phyloP scores from a whole-genome alignment of 192 early-diverging fungal species.

The Oehlia diaphana region DNA sequence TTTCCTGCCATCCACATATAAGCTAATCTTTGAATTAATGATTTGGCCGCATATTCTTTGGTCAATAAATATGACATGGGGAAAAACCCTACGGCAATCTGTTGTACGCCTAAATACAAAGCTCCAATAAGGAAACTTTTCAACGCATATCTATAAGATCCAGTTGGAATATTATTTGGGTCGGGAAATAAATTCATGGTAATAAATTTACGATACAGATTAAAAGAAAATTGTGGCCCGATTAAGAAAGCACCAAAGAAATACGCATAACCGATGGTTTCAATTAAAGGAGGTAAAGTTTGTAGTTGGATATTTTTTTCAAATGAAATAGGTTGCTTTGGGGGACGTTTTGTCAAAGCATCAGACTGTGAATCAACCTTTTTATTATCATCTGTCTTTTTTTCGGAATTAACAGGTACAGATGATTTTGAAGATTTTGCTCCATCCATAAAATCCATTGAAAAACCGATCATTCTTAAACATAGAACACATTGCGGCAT shows the following conservation, averaged over 20 bases:
- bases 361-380: not conserved
- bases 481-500: conserved; percentile 67
- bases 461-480: conserved; percentile 61
- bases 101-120: conserved; percentile 46
- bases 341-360: not conserved
- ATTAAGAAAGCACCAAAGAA: conserved; percentile 59
- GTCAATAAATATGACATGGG: conserved; percentile 46
- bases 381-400: not conserved
- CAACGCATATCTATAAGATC: conserved; percentile 38
- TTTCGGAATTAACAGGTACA: conserved; percentile 16
- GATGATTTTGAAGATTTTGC: conserved; percentile 30
- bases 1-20: conserved; percentile 53
- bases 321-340: conserved; percentile 46
- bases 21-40: conserved; percentile 37
- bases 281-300: conserved; percentile 43
- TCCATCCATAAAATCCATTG: conserved; percentile 62
- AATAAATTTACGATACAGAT: conserved; percentile 50
- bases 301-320: conserved; percentile 45
- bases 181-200: conserved; percentile 46
- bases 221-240: conserved; percentile 66
- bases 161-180: conserved; percentile 37
- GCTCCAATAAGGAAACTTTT: conserved; percentile 42
- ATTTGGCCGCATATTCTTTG: conserved; percentile 38
- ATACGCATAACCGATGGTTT: conserved; percentile 55
- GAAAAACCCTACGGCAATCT: conserved; percentile 47